Base-by-base conservation (phyloP, 495 filamentous ascomycete genomes). In the Hypoxylon fragiforme region DNA sequence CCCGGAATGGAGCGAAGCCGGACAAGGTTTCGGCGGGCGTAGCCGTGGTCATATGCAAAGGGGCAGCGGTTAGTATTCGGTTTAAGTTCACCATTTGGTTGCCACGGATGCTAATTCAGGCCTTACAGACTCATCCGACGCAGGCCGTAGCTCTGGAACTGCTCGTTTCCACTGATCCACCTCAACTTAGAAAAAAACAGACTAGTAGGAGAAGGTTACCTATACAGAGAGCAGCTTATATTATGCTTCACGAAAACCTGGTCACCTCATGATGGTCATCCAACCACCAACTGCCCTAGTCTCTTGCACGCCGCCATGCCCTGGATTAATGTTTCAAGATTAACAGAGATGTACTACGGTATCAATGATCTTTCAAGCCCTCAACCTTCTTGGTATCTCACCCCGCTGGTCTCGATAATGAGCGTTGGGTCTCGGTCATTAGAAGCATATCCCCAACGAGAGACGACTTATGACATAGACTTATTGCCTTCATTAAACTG, bases 41-140 rank as follows among this genome's bases (percentile, higher is more conserved):
- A 77, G 79, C 57, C 82, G 89, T 68, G 91, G 91, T 55, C 91
- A 96, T 70, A 82, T 85, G 64, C 78, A 85, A 42, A 83, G 88
- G 44, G 85, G 89, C 51, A 94, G 90, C 71, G 91, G 92, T 78
- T 62, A 52, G 69, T 70, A 26, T 44, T 22, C 2, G 31, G n/a
- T 28, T 48, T n/a, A 1, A 14, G 13, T 15, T 1, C 32, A 51
- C n/a, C 32, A 11, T 19, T 24, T 43, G 36, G 31, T 45, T 20
- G 11, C 41, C 16, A 35, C n/a, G n/a, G n/a, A 16, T 60, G 38
- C 54, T 66, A 34, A 56, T 26, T 40, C 7, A 16, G 31, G n/a
- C 21, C 16, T 5, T 44, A 31, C 32, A 74, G 70, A 72, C 49
- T 68, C 62, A 15, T 70, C 67, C 36, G 65, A 70, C 21, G 62